Percentiles rank a stretch among this genome's conserved stretches.
Evolutionary conservation across 148 eudicot genomes (phyloP).

Genomic region (Silene latifolia): DNA sequence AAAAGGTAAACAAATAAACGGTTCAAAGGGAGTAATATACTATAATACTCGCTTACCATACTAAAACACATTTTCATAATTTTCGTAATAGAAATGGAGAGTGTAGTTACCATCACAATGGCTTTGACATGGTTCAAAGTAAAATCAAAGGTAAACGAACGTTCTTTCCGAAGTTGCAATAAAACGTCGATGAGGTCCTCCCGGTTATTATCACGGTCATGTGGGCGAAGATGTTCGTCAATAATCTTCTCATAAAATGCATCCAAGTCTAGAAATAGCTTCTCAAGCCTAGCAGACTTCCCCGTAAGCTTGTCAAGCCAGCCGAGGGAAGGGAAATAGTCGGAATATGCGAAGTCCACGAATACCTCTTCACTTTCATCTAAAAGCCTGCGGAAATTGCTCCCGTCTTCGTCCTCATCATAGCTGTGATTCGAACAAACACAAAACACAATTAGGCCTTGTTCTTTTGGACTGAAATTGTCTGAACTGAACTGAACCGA

Average conservation of each 20-base stretch:
- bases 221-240: slow-evolving; percentile 27
- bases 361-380: slow-evolving; percentile 19
- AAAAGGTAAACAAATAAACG: too few species aligned
- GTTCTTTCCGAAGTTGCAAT: slow-evolving; percentile 20
- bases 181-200: slow-evolving; percentile 35
- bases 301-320: slow-evolving; percentile 34
- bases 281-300: slow-evolving; percentile 23
- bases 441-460: too few species aligned
- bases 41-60: too few species aligned
- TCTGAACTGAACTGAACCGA: too few species aligned
- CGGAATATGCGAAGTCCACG: slow-evolving; percentile 18
- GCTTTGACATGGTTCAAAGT: slow-evolving; percentile 37
- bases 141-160: slow-evolving; percentile 22
- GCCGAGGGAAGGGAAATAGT: slow-evolving; percentile 27
- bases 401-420: slow-evolving; percentile 8
- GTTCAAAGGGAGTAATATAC: too few species aligned
- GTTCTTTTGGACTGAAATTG: too few species aligned
- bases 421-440: slow-evolving; percentile 18
- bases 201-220: neutral
- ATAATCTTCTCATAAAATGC: slow-evolving; percentile 31
- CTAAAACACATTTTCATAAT: too few species aligned
- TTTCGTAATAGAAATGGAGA: too few species aligned
- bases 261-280: slow-evolving; percentile 21
- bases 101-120: slow-evolving; percentile 30
- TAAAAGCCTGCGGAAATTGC: slow-evolving; percentile 20